Conservation (phyloP, 1,284 basidiomycete species). For the Pholiota adiposa region DNA sequence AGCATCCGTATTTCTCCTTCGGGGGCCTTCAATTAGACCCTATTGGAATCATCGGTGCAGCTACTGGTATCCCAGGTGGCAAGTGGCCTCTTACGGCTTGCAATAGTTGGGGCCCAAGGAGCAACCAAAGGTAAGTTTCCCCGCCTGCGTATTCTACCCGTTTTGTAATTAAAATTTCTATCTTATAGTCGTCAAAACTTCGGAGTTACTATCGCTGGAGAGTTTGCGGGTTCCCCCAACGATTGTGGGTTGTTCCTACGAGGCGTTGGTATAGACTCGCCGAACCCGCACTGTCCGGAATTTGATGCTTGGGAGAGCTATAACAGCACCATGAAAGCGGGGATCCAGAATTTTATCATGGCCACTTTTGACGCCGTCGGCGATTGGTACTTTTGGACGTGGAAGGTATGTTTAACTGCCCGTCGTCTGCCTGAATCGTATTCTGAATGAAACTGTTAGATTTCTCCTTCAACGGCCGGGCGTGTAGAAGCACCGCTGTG, state of each 20-base stretch:
- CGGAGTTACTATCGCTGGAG: conserved; percentile 72
- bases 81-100: conserved; percentile 60
- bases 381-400: conserved; percentile 74
- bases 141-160: background rate
- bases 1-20: conserved; percentile 79
- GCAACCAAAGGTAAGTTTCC: conserved; percentile 45
- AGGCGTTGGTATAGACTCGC: conserved; percentile 51
- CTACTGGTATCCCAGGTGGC: conserved; percentile 44
- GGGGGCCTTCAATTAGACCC: conserved; percentile 44
- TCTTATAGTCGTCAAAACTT: conserved; percentile 48
- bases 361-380: conserved; percentile 60
- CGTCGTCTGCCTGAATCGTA: no score
- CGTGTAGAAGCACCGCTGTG: conserved; percentile 72
- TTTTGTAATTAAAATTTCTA: no score
- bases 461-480: conserved; percentile 69
- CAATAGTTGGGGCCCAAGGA: conserved; percentile 51
- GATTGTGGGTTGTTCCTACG: conserved; percentile 74
- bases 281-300: conserved; percentile 54
- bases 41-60: conserved; percentile 35
- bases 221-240: conserved; percentile 64
- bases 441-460: no score
- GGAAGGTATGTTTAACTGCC: conserved; percentile 48
- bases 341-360: conserved; percentile 59
- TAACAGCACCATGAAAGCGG: conserved; percentile 58
- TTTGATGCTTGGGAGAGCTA: conserved; percentile 68